These are phyloP conservation scores for Metarhizium humberi DNA, from an alignment of 2,329 filamentous ascomycete species.

Conservation along the genomic window DNA sequence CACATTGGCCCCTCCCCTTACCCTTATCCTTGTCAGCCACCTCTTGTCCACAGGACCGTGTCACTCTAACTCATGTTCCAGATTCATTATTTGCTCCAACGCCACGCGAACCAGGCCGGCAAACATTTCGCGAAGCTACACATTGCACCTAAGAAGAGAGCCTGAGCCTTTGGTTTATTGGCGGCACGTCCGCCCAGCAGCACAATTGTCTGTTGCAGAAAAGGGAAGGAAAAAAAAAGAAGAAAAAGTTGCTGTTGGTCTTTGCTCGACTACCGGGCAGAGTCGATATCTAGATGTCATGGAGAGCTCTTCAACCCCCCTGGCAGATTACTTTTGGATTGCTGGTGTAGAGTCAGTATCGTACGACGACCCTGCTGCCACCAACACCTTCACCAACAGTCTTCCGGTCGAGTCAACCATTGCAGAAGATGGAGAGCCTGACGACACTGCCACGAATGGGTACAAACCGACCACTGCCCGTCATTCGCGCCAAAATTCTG, in stretches of 20 bases:
- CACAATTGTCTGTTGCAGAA: not conserved
- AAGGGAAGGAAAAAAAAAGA: not conserved
- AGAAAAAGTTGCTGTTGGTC: not conserved
- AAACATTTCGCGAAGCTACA: not conserved
- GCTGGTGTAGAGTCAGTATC: slow-evolving; percentile 60
- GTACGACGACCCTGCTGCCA: slow-evolving; percentile 46
- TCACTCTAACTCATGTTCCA: slow-evolving; percentile 2
- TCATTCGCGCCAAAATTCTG: slow-evolving; percentile 53
- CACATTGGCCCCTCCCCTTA: not conserved
- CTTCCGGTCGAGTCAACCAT: slow-evolving; percentile 47
- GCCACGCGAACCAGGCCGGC: not conserved
- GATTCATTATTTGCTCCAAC: not conserved
- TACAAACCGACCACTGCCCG: slow-evolving; percentile 29
- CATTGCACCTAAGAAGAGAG: not conserved
- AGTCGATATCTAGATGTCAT: slow-evolving; percentile 37
- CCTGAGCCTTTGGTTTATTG: not conserved
- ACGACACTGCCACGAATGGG: slow-evolving; percentile 27
- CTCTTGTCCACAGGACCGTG: not conserved
- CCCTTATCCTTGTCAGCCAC: not conserved
- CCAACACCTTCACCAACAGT: slow-evolving; percentile 17
- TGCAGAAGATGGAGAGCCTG: slow-evolving; percentile 51
- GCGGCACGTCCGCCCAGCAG: slow-evolving; percentile 3
- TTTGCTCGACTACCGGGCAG: slow-evolving; percentile 10
- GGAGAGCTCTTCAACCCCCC: slow-evolving; percentile 52
- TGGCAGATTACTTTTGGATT: slow-evolving; percentile 71